A percentile compares a stretch with the other conserved stretches of the same genome.
phyloP scores from a whole-genome alignment of 176 grass and related monocot genomes.

The Stipa capillata region DNA sequence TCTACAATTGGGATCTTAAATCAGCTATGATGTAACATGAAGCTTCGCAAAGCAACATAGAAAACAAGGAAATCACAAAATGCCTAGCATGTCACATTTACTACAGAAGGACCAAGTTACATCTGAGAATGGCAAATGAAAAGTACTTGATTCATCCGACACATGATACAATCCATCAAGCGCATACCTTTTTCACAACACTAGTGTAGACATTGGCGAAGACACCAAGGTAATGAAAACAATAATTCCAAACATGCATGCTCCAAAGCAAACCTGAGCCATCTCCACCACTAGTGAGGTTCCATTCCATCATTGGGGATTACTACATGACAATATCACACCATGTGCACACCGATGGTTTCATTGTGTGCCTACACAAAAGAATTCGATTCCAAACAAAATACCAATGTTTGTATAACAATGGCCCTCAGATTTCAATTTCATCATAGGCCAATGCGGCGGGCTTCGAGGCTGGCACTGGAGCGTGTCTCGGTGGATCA shows the following conservation, averaged over 20 bases:
- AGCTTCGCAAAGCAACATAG: background rate
- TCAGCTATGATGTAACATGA: background rate
- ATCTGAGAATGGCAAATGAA: background rate
- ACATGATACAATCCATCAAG: background rate
- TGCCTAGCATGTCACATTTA: background rate
- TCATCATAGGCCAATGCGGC: conserved; percentile 1
- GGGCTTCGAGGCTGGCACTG: conserved; percentile 5
- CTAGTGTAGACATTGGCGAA: background rate
- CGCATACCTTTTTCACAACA: background rate
- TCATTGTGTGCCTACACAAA: background rate
- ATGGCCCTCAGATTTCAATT: background rate
- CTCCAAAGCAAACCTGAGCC: background rate
- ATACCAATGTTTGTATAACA: background rate
- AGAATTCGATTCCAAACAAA: too few species aligned
- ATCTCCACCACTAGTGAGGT: background rate
- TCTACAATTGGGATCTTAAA: background rate
- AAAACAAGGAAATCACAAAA: background rate
- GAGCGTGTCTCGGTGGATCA: background rate
- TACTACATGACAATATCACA: background rate
- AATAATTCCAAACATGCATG: background rate
- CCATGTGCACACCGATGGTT: too few species aligned
- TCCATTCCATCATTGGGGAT: background rate
- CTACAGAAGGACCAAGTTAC: background rate
- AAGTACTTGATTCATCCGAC: background rate
- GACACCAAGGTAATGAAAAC: background rate